Percentiles rank a stretch among this genome's conserved stretches.
Conservation (phyloP, 768 basidiomycete species). For the Sporobolomyces roseus region DNA sequence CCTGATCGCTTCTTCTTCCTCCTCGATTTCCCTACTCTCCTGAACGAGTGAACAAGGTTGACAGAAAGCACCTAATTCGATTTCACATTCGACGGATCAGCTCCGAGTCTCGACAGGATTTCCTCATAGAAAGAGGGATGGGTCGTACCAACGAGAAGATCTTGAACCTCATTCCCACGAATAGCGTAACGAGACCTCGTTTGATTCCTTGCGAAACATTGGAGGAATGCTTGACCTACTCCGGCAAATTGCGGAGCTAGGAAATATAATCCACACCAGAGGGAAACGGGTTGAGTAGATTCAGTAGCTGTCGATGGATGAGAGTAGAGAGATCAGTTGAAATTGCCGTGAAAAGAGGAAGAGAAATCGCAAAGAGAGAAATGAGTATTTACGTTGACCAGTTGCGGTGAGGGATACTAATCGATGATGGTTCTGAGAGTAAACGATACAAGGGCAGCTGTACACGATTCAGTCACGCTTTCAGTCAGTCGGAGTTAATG, state of each 20-base stretch:
- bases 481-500: neutral
- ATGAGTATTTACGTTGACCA: too few species aligned
- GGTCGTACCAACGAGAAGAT: constrained; percentile 27
- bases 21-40: constrained; percentile 35
- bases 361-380: too few species aligned
- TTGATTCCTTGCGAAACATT: constrained; percentile 31
- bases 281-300: constrained; percentile 14
- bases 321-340: too few species aligned
- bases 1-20: constrained; percentile 29
- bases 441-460: constrained; percentile 39
- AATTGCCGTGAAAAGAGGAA: too few species aligned
- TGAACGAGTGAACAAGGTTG: constrained; percentile 35
- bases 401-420: constrained; percentile 10
- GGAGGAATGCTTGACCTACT: constrained; percentile 33
- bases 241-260: constrained; percentile 29
- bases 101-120: too few species aligned
- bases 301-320: too few species aligned
- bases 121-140: too few species aligned
- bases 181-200: constrained; percentile 31
- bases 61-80: constrained; percentile 34
- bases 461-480: too few species aligned
- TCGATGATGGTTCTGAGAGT: constrained; percentile 13
- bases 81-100: too few species aligned
- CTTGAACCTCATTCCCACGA: constrained; percentile 28
- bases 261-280: constrained; percentile 30